Conservation (phyloP, 1,284 basidiomycete species). For the Apiotrichum montevideense region DNA sequence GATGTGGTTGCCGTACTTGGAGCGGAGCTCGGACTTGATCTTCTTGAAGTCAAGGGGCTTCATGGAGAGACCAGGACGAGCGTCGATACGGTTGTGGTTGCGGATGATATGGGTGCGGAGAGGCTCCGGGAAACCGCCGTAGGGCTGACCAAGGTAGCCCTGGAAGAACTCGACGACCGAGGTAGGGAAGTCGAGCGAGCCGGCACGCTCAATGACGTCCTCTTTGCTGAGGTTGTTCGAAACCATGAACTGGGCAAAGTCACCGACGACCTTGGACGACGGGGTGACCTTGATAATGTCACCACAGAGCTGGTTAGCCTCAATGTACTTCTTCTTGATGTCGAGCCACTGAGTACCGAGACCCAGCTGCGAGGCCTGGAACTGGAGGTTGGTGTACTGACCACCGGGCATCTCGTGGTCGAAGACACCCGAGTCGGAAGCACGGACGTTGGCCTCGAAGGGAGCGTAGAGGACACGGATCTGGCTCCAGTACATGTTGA, state of each 20-base stretch:
- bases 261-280: slow-evolving; percentile 97
- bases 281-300: slow-evolving; percentile 99
- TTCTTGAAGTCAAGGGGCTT: slow-evolving; percentile 89
- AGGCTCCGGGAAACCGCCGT: slow-evolving; percentile 97
- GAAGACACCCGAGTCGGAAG: slow-evolving; percentile 94
- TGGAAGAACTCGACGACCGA: slow-evolving; percentile 97
- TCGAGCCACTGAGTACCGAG: slow-evolving; percentile 96
- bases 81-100: slow-evolving; percentile 87
- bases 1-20: slow-evolving; percentile 92
- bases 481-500: slow-evolving; percentile 98
- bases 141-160: slow-evolving; percentile 92
- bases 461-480: slow-evolving; percentile 90
- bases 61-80: slow-evolving; percentile 82
- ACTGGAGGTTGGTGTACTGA: slow-evolving; percentile 91
- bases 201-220: slow-evolving; percentile 79
- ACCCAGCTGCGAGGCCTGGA: slow-evolving; percentile 97
- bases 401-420: slow-evolving; percentile 98
- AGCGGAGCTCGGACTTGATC: slow-evolving; percentile 85
- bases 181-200: slow-evolving; percentile 92
- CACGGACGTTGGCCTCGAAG: slow-evolving; percentile 98
- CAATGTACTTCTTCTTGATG: slow-evolving; percentile 98
- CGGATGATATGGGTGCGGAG: slow-evolving; percentile 87
- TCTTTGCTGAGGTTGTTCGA: slow-evolving; percentile 83
- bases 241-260: slow-evolving; percentile 99
- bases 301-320: slow-evolving; percentile 92